Percentiles rank a stretch among this genome's conserved stretches.
phyloP scores from a whole-genome alignment of 116 monocot species.

The Dioscorea cayenensis region DNA sequence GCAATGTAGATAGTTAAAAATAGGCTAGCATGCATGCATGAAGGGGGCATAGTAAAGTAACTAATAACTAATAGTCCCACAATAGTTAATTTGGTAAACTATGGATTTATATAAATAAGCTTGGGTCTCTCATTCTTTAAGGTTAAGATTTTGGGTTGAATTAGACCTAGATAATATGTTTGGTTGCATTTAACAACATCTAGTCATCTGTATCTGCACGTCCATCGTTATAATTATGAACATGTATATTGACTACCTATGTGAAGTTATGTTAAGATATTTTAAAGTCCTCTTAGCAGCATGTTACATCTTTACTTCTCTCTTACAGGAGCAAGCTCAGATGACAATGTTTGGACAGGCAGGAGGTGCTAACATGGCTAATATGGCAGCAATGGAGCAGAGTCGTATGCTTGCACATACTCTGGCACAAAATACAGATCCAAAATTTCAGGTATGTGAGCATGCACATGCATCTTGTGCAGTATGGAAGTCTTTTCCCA shows the following conservation, averaged over 20 bases:
- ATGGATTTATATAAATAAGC: no score
- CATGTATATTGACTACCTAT: not conserved
- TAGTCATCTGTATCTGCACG: no score
- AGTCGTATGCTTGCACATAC: slow-evolving; percentile 92
- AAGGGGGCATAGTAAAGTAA: no score
- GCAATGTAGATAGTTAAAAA: no score
- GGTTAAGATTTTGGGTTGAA: no score
- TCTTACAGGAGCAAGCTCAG: slow-evolving; percentile 69
- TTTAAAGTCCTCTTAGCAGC: not conserved
- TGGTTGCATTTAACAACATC: no score
- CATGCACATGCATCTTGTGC: not conserved
- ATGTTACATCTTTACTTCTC: not conserved
- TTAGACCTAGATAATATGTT: no score
- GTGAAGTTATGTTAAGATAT: not conserved
- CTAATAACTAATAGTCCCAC: no score
- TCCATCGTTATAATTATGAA: no score
- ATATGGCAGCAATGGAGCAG: slow-evolving; percentile 83
- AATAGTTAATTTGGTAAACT: no score
- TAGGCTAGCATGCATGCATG: no score
- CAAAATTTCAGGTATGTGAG: slow-evolving; percentile 92
- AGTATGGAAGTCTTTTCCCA: not conserved
- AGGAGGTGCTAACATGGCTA: slow-evolving; percentile 36
- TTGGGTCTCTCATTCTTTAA: no score
- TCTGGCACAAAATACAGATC: slow-evolving; percentile 73
- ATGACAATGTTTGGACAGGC: slow-evolving; percentile 53